A percentile compares a stretch with the other conserved stretches of the same genome.
Evolutionary conservation across 164 flowering plant species (phyloP).

Genomic region (Nelumbo lutea): DNA sequence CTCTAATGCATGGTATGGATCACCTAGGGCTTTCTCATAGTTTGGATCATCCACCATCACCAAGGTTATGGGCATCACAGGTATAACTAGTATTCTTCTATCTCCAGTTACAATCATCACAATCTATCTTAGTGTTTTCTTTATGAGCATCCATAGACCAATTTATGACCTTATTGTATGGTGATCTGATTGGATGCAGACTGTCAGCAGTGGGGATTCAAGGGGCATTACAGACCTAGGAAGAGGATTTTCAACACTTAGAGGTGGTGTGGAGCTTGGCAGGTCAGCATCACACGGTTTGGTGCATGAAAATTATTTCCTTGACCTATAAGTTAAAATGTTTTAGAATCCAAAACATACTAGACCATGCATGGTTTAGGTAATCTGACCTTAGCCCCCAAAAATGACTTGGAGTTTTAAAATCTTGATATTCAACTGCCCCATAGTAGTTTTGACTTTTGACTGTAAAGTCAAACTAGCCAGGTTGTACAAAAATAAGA

Average conservation of each 20-base stretch:
- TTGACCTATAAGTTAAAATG: no score
- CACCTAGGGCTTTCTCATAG: constrained; percentile 41
- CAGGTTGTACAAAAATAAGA: no score
- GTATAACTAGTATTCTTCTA: constrained; percentile 18
- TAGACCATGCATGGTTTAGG: no score
- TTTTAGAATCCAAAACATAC: no score
- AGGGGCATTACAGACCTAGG: constrained; percentile 37
- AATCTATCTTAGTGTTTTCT: neutral
- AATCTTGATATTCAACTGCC: no score
- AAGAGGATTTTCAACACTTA: constrained; percentile 39
- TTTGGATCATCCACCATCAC: constrained; percentile 39
- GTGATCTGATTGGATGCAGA: constrained; percentile 31
- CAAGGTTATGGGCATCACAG: constrained; percentile 52
- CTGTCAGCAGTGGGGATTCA: constrained; percentile 26
- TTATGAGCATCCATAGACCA: neutral
- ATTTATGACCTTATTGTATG: neutral
- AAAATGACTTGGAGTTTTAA: no score
- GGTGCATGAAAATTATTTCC: no score
- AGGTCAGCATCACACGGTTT: constrained; percentile 40
- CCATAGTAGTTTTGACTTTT: no score
- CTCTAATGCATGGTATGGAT: constrained; percentile 39
- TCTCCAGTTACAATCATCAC: neutral
- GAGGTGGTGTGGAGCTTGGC: constrained; percentile 59
- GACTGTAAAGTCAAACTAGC: no score
- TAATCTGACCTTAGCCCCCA: no score